These are phyloP conservation scores for Rhizopogon roseolus DNA, from an alignment of 768 basidiomycete genomes.

Conservation along the genomic window DNA sequence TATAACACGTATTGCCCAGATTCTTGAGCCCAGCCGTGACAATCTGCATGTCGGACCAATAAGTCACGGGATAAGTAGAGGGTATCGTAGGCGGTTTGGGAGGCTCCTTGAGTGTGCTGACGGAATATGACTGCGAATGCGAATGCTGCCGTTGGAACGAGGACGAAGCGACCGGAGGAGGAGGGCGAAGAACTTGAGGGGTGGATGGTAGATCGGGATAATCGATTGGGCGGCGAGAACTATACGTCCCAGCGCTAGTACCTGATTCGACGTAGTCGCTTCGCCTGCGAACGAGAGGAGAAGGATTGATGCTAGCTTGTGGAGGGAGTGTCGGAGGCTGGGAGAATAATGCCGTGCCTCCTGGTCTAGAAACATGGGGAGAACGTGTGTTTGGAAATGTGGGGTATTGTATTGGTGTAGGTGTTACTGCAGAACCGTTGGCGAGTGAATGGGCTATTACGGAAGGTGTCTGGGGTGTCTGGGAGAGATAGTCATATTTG, in stretches of 20 bases:
- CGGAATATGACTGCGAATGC: conserved; percentile 31
- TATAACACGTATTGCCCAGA: conserved; percentile 95
- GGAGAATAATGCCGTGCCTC: conserved; percentile 33
- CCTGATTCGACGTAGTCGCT: conserved; percentile 76
- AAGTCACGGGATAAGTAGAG: conserved; percentile 76
- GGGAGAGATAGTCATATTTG: conserved; percentile 7
- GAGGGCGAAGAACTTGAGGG: conserved; percentile 63
- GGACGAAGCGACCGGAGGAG: conserved; percentile 72
- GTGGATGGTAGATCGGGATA: conserved; percentile 72
- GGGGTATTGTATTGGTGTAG: conserved; percentile 48
- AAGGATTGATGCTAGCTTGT: conserved; percentile 79
- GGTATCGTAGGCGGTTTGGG: conserved; percentile 64
- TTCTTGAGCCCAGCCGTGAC: conserved; percentile 89
- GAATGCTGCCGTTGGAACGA: conserved; percentile 73
- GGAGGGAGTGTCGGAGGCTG: conserved; percentile 61
- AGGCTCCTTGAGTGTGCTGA: conserved; percentile 23
- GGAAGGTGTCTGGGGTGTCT: conserved; percentile 33
- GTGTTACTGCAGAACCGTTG: conserved; percentile 32
- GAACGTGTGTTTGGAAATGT: conserved; percentile 36
- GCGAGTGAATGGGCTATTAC: conserved; percentile 30
- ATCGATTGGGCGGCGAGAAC: conserved; percentile 56
- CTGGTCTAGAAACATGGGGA: conserved; percentile 25
- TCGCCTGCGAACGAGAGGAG: conserved; percentile 63
- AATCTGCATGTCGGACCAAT: conserved; percentile 80
- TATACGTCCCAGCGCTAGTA: conserved; percentile 28